A percentile compares a stretch with the other conserved stretches of the same genome.
These are phyloP conservation scores for Geotrichum reessii DNA, from an alignment of 1,139 yeast genomes.

Conservation along the genomic window DNA sequence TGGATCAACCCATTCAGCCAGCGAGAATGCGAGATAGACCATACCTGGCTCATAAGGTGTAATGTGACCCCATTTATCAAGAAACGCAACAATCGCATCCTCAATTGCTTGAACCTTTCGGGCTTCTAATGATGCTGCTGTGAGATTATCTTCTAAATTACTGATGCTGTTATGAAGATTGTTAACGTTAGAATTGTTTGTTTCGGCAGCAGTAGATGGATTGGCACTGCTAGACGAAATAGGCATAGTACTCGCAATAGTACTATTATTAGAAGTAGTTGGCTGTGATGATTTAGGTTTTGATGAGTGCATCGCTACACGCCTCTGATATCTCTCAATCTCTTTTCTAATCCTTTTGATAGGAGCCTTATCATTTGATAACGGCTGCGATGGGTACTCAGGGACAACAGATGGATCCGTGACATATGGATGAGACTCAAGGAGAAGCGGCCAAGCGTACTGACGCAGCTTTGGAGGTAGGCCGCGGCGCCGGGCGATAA, in stretches of 20 bases:
- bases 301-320: not conserved
- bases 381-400: conserved; percentile 13
- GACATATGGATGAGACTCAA: conserved; percentile 82
- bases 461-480: conserved; percentile 77
- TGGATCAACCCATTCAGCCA: conserved; percentile 89
- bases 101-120: conserved; percentile 40
- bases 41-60: conserved; percentile 76
- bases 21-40: conserved; percentile 80
- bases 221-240: not conserved
- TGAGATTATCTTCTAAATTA: not conserved
- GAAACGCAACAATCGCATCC: conserved; percentile 56
- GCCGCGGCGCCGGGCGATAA: conserved; percentile 76
- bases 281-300: not conserved
- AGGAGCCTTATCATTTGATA: conserved; percentile 21
- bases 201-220: not conserved
- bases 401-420: conserved; percentile 34
- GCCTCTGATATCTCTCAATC: conserved; percentile 29
- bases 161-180: not conserved
- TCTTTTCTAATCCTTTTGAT: conserved; percentile 33
- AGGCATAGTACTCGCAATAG: not conserved
- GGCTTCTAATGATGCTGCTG: conserved; percentile 9
- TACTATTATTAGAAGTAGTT: not conserved
- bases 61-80: conserved; percentile 71
- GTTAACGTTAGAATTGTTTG: not conserved
- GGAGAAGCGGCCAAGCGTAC: conserved; percentile 76